Base-by-base conservation (phyloP, 345 rosid species). In the Acer saccharum region DNA sequence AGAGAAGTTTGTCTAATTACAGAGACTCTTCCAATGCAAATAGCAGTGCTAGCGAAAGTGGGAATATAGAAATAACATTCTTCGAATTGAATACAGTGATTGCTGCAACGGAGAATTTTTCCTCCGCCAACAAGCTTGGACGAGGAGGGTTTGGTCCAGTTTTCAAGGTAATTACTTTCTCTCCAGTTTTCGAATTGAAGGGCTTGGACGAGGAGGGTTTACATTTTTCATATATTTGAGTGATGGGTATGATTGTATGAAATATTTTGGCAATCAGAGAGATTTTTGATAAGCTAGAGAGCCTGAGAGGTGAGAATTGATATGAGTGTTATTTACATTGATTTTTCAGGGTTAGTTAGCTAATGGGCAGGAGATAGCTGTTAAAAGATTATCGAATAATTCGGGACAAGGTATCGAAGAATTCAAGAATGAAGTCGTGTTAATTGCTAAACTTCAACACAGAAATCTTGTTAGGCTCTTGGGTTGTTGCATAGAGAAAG, bases 141-240 rank as follows among this genome's bases (percentile, higher is more conserved):
- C 69, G 35, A 64, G 83, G 83, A 0, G 83, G 83, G 0, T 83
- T 77, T 12, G 86, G 83, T 65, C 62, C 69, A 13, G 81, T 80
- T n/a, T 83, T 77, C 62, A 64, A 61, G 86, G 86, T 83, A 76
- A 21, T 29, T 25, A 25, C 27, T 25, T 29, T 29, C 32, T 29
- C 32, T 29, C 2, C 32, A n/a, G 3, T 29, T 29, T 29, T 29
- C n/a, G n/a, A n/a, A n/a, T n/a, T n/a, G n/a, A n/a, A n/a, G n/a
- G n/a, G n/a, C n/a, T n/a, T n/a, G n/a, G n/a, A n/a, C n/a, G n/a
- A n/a, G 2, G 2, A 29, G 32, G 32, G 32, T 29, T 29, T 29
- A 29, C 3, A 29, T 29, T 29, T 29, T 29, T 29, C 32, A 29
- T 29, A 29, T 29, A 29, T 29, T 29, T 29, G 32, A 29, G 32